Base-by-base conservation (phyloP, 768 basidiomycete species). In the Suillus paluster region DNA sequence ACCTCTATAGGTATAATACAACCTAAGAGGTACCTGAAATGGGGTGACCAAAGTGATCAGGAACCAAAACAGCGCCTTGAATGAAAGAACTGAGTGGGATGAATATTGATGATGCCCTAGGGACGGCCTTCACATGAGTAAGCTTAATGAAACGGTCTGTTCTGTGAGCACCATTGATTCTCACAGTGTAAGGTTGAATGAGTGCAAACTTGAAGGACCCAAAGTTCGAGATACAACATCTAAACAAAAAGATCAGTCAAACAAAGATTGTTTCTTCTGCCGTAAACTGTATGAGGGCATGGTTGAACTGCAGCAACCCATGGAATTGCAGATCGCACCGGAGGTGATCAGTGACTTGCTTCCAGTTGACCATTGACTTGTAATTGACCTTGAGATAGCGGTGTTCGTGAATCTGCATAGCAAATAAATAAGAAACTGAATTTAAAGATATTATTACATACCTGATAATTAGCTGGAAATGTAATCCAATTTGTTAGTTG, bases 281-380 rank as follows among this genome's bases (percentile, higher is more conserved):
- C 1, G 36, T 64, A 10, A 48, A 25, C n/a, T 57, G 57, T n/a
- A 63, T 45, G 5, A 62, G 50, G 3, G 42, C 68, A 53, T 41
- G 71, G 58, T 76, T 70, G 41, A 70, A 75, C 0, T 67, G 66
- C 15, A 70, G 67, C 1, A 42, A 44, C 15, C 67, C 57, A 49
- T 73, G 67, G 63, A 78, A 79, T 0, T 55, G 50, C 21, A 71
- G 73, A 57, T 70, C 75, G 56, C 69, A 73, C 7, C 66, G 58
- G 2, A 79, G 62, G 45, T 70, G 66, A 56, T 79, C 68, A 0
- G 66, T 66, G 2, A 61, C 63, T 15, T 62, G 42, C 10, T 60
- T 56, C 75, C 75, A 78, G 64, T 72, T 66, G 11, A 71, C 58
- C 3, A 44, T 58, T 6, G 71, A 75, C n/a, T 67, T 61, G 58